These are phyloP conservation scores for Jackrogersella minutella DNA, from an alignment of 495 filamentous ascomycete genomes.

Conservation along the genomic window DNA sequence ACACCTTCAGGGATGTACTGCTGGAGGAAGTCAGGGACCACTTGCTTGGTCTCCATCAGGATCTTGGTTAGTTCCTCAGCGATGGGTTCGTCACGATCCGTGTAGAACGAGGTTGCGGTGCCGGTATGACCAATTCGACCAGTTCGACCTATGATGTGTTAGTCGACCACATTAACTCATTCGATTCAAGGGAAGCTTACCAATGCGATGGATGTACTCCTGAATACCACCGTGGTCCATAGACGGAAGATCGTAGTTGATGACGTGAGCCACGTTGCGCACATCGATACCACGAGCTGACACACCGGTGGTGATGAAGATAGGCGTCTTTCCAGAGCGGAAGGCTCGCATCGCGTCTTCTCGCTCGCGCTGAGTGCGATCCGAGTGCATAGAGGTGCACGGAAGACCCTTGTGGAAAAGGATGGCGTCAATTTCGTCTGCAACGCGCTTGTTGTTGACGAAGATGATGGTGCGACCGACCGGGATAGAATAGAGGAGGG, in stretches of 20 bases:
- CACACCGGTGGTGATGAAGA: constrained; percentile 86
- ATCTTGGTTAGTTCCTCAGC: constrained; percentile 76
- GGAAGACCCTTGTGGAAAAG: constrained; percentile 82
- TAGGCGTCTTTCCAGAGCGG: constrained; percentile 72
- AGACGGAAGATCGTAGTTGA: constrained; percentile 89
- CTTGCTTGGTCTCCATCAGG: constrained; percentile 78
- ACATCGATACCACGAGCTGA: constrained; percentile 92
- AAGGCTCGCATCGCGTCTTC: constrained; percentile 94
- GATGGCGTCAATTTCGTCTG: constrained; percentile 86
- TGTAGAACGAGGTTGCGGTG: constrained; percentile 87
- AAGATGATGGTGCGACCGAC: constrained; percentile 90
- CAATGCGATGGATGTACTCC: constrained; percentile 95
- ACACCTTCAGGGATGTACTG: constrained; percentile 64
- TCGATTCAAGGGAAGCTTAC: constrained; percentile 53
- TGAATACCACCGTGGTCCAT: constrained; percentile 80
- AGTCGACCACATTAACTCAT: constrained; percentile 7
- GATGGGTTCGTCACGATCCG: constrained; percentile 70
- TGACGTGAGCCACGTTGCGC: constrained; percentile 82
- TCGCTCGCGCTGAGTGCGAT: constrained; percentile 89
- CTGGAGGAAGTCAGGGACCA: constrained; percentile 83
- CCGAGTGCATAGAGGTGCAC: constrained; percentile 83
- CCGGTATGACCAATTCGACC: constrained; percentile 91
- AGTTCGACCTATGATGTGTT: constrained; percentile 75
- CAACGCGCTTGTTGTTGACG: constrained; percentile 77
- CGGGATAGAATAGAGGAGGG: constrained; percentile 71